These are phyloP conservation scores for Aspergillus hiratsukae DNA, from an alignment of 2,329 filamentous ascomycete genomes.

Conservation along the genomic window DNA sequence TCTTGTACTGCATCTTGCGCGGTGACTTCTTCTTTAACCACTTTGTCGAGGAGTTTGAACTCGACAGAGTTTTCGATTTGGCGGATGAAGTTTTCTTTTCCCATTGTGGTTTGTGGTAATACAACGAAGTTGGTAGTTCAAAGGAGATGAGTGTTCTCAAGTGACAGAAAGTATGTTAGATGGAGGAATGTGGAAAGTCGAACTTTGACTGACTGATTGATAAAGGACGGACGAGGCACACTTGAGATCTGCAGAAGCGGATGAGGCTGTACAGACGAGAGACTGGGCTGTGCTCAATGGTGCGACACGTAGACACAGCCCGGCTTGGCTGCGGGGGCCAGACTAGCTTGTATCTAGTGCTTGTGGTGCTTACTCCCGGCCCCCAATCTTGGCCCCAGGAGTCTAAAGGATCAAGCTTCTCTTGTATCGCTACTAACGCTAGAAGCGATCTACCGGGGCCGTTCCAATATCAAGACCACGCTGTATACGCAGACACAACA, in stretches of 20 bases:
- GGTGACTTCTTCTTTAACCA: background rate
- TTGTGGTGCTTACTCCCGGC: slow-evolving; percentile 1
- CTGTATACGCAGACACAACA: background rate
- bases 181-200: background rate
- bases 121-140: background rate
- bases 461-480: background rate
- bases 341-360: background rate
- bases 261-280: background rate
- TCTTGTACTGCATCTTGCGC: background rate
- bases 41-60: background rate
- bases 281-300: background rate
- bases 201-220: background rate
- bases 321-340: background rate
- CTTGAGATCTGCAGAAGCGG: background rate
- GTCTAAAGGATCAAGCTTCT: background rate
- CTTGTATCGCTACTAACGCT: background rate
- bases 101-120: background rate
- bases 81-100: background rate
- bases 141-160: background rate
- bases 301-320: background rate
- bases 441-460: background rate
- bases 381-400: background rate
- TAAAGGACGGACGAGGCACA: background rate
- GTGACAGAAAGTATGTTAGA: background rate
- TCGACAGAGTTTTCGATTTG: background rate